These are phyloP conservation scores for Penicillium crustosum DNA, from an alignment of 2,329 filamentous ascomycete genomes.

Conservation along the genomic window DNA sequence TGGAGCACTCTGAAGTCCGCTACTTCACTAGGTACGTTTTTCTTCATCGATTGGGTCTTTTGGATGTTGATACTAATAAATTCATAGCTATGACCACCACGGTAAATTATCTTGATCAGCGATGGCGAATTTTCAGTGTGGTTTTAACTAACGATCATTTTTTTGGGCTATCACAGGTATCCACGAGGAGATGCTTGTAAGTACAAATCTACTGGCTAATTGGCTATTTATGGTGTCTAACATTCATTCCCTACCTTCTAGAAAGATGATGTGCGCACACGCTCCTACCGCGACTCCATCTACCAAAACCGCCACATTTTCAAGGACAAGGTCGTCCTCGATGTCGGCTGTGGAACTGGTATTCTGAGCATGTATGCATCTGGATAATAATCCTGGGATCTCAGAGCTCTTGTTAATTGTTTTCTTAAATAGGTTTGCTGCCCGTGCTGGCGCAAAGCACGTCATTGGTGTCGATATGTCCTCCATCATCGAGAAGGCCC, in stretches of 20 bases:
- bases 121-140: slow-evolving; percentile 12
- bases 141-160: slow-evolving; percentile 21
- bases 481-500: slow-evolving; percentile 97
- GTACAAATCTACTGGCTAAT: slow-evolving; percentile 41
- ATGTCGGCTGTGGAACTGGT: slow-evolving; percentile 94
- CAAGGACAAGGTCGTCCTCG: slow-evolving; percentile 89
- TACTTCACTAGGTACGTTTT: slow-evolving; percentile 89
- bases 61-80: slow-evolving; percentile 20
- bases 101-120: slow-evolving; percentile 58
- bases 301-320: slow-evolving; percentile 94
- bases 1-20: slow-evolving; percentile 95
- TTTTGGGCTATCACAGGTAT: slow-evolving; percentile 63
- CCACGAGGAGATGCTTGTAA: slow-evolving; percentile 96
- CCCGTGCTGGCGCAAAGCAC: slow-evolving; percentile 93
- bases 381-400: slow-evolving; percentile 1
- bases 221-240: not conserved
- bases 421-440: slow-evolving; percentile 73
- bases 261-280: slow-evolving; percentile 98
- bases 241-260: slow-evolving; percentile 39
- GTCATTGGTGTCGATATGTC: slow-evolving; percentile 99
- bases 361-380: slow-evolving; percentile 89
- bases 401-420: slow-evolving; percentile 19
- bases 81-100: slow-evolving; percentile 89
- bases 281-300: slow-evolving; percentile 95
- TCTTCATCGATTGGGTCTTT: not conserved